Conservation (phyloP, 306 rosid genomes). For the Cicer bijugum region DNA sequence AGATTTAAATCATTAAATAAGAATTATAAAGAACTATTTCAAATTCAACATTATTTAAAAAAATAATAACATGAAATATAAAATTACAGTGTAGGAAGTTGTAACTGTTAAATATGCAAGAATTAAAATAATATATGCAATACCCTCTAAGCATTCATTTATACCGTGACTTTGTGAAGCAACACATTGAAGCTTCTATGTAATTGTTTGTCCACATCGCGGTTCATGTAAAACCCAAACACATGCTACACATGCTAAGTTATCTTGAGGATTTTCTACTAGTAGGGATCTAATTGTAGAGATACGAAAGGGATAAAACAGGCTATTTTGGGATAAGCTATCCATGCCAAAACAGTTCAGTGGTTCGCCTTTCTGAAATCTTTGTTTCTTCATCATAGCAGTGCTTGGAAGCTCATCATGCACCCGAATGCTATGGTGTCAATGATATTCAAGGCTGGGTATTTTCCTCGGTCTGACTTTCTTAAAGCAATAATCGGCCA, state of each 20-base stretch:
- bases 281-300: neutral
- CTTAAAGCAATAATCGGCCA: neutral
- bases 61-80: constrained; percentile 3
- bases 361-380: neutral
- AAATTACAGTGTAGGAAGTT: neutral
- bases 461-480: neutral
- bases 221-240: neutral
- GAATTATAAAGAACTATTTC: neutral
- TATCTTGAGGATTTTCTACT: constrained; percentile 19
- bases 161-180: too few relatives aligned
- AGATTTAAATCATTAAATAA: constrained; percentile 29
- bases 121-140: neutral
- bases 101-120: neutral
- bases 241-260: neutral
- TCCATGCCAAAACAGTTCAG: neutral
- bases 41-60: neutral
- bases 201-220: too few relatives aligned
- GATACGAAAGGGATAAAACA: neutral
- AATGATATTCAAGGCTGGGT: neutral
- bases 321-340: neutral
- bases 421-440: neutral
- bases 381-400: neutral
- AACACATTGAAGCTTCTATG: too few relatives aligned
- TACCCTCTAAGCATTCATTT: too few relatives aligned
- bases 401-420: neutral